Evolutionary conservation across 371 early-diverging fungal genomes (phyloP).

Genomic region (Circinella minor): DNA sequence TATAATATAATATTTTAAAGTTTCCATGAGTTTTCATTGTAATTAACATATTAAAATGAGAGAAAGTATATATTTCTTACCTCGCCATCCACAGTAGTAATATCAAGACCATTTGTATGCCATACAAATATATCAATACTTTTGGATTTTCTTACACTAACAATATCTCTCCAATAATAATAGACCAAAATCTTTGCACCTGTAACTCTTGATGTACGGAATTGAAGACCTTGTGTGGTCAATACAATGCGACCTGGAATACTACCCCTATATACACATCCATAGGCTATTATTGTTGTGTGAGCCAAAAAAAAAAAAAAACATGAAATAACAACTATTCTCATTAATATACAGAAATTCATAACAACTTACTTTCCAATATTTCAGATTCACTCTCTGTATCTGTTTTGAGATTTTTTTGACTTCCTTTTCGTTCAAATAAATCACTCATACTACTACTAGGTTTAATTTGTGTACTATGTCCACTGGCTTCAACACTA

Average conservation of each 20-base stretch:
- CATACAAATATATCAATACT: slow-evolving; percentile 39
- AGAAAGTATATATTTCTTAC: not conserved
- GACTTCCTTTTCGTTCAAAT: slow-evolving; percentile 20
- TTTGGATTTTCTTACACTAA: slow-evolving; percentile 43
- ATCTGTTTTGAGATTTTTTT: not conserved
- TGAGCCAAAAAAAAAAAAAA: not conserved
- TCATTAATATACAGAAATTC: no score
- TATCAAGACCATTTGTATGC: slow-evolving; percentile 42
- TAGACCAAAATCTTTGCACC: slow-evolving; percentile 40
- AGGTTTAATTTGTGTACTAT: not conserved
- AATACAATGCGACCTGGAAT: slow-evolving; percentile 41
- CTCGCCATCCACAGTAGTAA: slow-evolving; percentile 33
- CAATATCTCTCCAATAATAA: slow-evolving; percentile 36
- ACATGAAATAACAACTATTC: no score
- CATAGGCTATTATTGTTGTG: slow-evolving; percentile 24
- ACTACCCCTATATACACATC: slow-evolving; percentile 37
- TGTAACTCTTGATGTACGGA: slow-evolving; percentile 44
- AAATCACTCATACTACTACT: not conserved
- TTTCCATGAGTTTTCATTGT: not conserved
- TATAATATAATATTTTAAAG: not conserved
- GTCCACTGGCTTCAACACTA: not conserved
- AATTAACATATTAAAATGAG: no score
- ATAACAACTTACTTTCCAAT: slow-evolving; percentile 25
- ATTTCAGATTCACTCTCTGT: slow-evolving; percentile 11
- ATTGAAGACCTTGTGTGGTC: slow-evolving; percentile 25